Base-by-base conservation (phyloP, 108 stramenopile species). In the Chaetoceros tenuissimus region DNA sequence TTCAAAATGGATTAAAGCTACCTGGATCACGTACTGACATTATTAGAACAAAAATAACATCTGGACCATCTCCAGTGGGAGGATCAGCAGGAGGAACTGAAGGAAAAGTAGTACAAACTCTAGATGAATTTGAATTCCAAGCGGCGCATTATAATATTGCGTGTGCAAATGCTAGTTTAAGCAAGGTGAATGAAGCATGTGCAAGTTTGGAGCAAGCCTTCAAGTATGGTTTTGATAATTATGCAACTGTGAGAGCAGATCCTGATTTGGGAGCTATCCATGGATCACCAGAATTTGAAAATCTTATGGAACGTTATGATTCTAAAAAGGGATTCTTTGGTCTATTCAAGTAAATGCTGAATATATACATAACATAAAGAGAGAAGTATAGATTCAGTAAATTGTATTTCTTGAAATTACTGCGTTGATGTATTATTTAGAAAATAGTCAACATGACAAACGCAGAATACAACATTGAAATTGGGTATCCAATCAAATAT, bases 391-490 rank as follows among this genome's bases (percentile, higher is more conserved):
- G n/a, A n/a, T n/a, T n/a, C n/a, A n/a, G n/a, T n/a, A n/a, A n/a
- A n/a, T n/a, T n/a, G n/a, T n/a, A n/a, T n/a, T n/a, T n/a, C n/a
- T n/a, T n/a, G n/a, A n/a, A n/a, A n/a, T n/a, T n/a, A n/a, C n/a
- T n/a, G n/a, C n/a, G n/a, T n/a, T n/a, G n/a, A n/a, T n/a, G n/a
- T n/a, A n/a, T n/a, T 31, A 55, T 2, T 79, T 78, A 99, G 75
- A 98, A 98, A 34, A 99, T 93, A 2, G 99, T 98, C 60, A 99
- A 96, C 51, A 99, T 87, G 31, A 97, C 97, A 82, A 99, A 99
- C 49, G 93, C 89, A 28, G 94, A 87, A 71, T 98, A 99, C 44
- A 99, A 61, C 26, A 99, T 69, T 3, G 92, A 85, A 51, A 92
- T 78, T 2, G 99, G 99, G 73, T 98, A 99, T 25, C 94, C 96